Evolutionary conservation across 2,329 filamentous ascomycete species (phyloP).

Genomic region (Scedosporium aurantiacum): DNA sequence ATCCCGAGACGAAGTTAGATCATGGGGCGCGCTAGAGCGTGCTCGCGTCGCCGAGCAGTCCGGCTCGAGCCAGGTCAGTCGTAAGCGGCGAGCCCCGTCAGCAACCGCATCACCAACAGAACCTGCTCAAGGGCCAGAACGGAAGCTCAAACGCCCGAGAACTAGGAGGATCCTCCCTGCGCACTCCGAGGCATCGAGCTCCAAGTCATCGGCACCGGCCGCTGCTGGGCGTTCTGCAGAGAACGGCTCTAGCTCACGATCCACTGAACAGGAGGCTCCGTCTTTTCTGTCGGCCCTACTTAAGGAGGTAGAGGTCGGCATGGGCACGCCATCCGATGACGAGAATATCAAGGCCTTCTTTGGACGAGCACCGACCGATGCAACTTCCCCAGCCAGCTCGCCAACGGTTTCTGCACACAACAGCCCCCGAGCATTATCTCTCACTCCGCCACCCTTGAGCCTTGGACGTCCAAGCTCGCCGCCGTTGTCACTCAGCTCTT

Average conservation of each 20-base stretch:
- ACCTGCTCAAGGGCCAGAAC: slow-evolving; percentile 58
- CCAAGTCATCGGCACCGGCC: slow-evolving; percentile 11
- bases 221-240: neutral
- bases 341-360: slow-evolving; percentile 34
- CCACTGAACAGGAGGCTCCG: slow-evolving; percentile 38
- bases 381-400: slow-evolving; percentile 5
- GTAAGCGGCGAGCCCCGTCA: slow-evolving; percentile 67
- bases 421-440: slow-evolving; percentile 55
- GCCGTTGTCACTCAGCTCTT: slow-evolving; percentile 54
- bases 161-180: slow-evolving; percentile 53
- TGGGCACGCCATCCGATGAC: slow-evolving; percentile 46
- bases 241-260: slow-evolving; percentile 6
- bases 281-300: slow-evolving; percentile 80
- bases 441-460: slow-evolving; percentile 57
- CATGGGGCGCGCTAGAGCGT: slow-evolving; percentile 86
- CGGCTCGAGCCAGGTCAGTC: slow-evolving; percentile 34
- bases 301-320: slow-evolving; percentile 85
- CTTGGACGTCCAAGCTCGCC: slow-evolving; percentile 51
- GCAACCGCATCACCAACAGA: slow-evolving; percentile 61
- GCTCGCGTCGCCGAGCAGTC: slow-evolving; percentile 58
- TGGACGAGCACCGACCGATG: slow-evolving; percentile 11
- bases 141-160: slow-evolving; percentile 78
- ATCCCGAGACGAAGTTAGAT: slow-evolving; percentile 66
- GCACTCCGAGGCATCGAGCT: slow-evolving; percentile 34
- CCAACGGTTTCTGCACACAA: slow-evolving; percentile 46